Percentiles rank a stretch among this genome's conserved stretches.
Evolutionary conservation across 2,329 filamentous ascomycete species (phyloP).

Genomic region (Fusarium verticillioides): DNA sequence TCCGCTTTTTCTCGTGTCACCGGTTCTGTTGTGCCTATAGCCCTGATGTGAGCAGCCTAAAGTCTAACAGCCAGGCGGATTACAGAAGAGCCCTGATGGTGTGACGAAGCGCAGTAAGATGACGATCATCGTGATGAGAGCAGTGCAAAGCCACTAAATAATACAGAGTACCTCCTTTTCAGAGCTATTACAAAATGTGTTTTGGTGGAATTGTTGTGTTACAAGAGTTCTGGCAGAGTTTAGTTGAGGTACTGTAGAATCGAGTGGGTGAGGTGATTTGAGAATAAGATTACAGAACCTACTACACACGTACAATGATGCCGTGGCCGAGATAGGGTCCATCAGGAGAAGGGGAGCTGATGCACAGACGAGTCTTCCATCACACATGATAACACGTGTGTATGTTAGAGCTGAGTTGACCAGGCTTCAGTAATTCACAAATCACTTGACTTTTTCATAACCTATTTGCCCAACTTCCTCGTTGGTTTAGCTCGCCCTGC

Average conservation of each 20-base stretch:
- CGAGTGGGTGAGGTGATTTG: conserved; percentile 23
- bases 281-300: conserved; percentile 3
- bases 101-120: conserved; percentile 4
- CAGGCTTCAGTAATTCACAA: neutral
- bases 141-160: conserved; percentile 3
- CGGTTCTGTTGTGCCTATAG: conserved; percentile 19
- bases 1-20: conserved; percentile 33
- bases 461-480: conserved; percentile 32
- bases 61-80: conserved; percentile 28
- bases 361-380: conserved; percentile 3
- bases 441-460: conserved; percentile 3
- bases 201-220: neutral
- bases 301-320: conserved; percentile 21
- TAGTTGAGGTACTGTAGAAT: conserved; percentile 8
- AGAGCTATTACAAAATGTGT: neutral
- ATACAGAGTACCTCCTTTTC: neutral
- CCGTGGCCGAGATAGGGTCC: neutral
- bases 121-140: conserved; percentile 7
- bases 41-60: conserved; percentile 19
- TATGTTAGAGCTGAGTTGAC: neutral
- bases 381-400: conserved; percentile 6
- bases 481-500: conserved; percentile 41
- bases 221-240: conserved; percentile 3
- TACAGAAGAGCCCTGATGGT: conserved; percentile 27
- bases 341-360: neutral